A percentile compares a stretch with the other conserved stretches of the same genome.
Evolutionary conservation across 2,329 filamentous ascomycete species (phyloP).

Genomic region (Ophiostoma perfectum): DNA sequence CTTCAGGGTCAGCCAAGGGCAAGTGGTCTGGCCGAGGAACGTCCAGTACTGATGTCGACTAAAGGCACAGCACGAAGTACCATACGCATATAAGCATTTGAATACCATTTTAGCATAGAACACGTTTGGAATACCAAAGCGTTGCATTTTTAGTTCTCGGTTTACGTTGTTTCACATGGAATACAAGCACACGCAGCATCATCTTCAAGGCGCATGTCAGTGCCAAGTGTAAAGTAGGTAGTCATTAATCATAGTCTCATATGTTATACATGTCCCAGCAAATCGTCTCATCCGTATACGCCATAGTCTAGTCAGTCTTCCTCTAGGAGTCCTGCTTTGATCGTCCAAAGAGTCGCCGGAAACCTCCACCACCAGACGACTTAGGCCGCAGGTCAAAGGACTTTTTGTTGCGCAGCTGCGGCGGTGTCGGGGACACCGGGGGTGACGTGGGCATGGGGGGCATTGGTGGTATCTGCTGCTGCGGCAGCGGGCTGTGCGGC

Average conservation of each 20-base stretch:
- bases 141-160: neutral
- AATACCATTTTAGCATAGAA: neutral
- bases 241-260: conserved; percentile 10
- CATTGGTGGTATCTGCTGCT: neutral
- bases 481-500: neutral
- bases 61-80: neutral
- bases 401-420: conserved; percentile 21
- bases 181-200: no score
- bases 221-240: no score
- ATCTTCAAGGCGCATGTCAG: no score
- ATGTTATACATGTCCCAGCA: neutral
- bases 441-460: conserved; percentile 1
- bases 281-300: neutral
- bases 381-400: conserved; percentile 24
- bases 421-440: conserved; percentile 17
- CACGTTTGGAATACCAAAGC: neutral
- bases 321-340: conserved; percentile 2
- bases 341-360: conserved; percentile 27
- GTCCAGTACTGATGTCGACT: conserved; percentile 2
- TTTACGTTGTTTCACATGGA: neutral
- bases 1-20: neutral
- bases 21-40: neutral
- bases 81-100: neutral
- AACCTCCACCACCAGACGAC: conserved; percentile 21
- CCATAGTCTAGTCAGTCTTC: neutral